Conservation (phyloP, 2,329 filamentous ascomycete genomes). For the Alternaria viburni region DNA sequence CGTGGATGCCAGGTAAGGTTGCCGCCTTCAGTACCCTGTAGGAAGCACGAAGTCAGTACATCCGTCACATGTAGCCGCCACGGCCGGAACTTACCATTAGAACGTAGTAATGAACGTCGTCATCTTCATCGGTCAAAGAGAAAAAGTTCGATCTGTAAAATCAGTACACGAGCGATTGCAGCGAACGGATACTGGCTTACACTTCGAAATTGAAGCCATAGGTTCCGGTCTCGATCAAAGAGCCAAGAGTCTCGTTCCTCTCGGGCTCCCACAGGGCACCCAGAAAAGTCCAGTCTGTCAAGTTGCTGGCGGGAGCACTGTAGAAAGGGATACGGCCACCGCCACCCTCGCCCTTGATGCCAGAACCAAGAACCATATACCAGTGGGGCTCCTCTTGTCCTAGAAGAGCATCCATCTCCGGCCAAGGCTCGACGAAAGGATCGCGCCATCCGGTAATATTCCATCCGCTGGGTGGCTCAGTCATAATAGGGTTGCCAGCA, state of each 20-base stretch:
- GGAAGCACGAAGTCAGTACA: neutral
- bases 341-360: conserved; percentile 55
- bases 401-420: conserved; percentile 53
- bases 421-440: conserved; percentile 45
- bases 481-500: conserved; percentile 55
- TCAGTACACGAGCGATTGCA: conserved; percentile 1
- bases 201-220: conserved; percentile 59
- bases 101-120: conserved; percentile 53
- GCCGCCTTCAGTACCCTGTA: conserved; percentile 49
- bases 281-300: conserved; percentile 56
- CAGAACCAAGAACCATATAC: conserved; percentile 55
- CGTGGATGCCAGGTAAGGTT: conserved; percentile 52
- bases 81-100: conserved; percentile 38
- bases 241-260: conserved; percentile 51
- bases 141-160: conserved; percentile 52
- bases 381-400: conserved; percentile 53
- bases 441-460: conserved; percentile 51
- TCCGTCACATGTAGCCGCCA: neutral
- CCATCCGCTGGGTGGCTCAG: conserved; percentile 51
- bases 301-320: conserved; percentile 51
- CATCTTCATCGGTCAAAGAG: conserved; percentile 52
- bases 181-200: conserved; percentile 17
- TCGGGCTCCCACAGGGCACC: conserved; percentile 55
- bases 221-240: conserved; percentile 52
- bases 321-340: conserved; percentile 57